phyloP scores from a whole-genome alignment of 148 eudicot species.

The Rhododendron kiyosumense region DNA sequence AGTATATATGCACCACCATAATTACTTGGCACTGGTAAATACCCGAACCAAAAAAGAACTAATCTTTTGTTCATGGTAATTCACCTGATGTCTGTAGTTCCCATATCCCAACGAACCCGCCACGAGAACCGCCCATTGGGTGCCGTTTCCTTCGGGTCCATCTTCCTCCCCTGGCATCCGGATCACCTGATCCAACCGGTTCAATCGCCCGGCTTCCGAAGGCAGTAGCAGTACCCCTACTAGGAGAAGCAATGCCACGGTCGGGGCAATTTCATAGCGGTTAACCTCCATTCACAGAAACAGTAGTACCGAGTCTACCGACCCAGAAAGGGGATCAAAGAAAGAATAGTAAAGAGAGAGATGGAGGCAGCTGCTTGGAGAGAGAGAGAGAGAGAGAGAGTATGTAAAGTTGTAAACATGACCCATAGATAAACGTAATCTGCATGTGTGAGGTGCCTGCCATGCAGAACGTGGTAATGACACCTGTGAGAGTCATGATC shows the following conservation, averaged over 20 bases:
- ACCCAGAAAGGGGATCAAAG: background rate
- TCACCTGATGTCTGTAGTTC: conserved; percentile 29
- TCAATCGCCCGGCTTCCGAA: background rate
- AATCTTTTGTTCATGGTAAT: too few relatives aligned
- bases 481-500: conserved; percentile 1
- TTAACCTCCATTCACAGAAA: background rate
- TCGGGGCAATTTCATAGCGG: too few relatives aligned
- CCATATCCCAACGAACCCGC: conserved; percentile 26
- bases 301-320: background rate
- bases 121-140: conserved; percentile 26
- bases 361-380: background rate
- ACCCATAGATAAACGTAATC: background rate
- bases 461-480: conserved; percentile 8
- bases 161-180: conserved; percentile 17
- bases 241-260: conserved; percentile 7
- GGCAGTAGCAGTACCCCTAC: background rate
- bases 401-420: background rate
- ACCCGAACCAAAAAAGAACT: too few relatives aligned
- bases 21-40: background rate
- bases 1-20: background rate
- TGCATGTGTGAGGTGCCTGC: background rate
- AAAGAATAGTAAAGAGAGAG: background rate
- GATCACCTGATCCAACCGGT: conserved; percentile 17
- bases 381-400: background rate
- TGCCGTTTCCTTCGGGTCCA: conserved; percentile 12